Percentiles rank a stretch among this genome's conserved stretches.
These are phyloP conservation scores for Peronospora belbahrii DNA, from an alignment of 352 stramenopile genomes.

Conservation along the genomic window DNA sequence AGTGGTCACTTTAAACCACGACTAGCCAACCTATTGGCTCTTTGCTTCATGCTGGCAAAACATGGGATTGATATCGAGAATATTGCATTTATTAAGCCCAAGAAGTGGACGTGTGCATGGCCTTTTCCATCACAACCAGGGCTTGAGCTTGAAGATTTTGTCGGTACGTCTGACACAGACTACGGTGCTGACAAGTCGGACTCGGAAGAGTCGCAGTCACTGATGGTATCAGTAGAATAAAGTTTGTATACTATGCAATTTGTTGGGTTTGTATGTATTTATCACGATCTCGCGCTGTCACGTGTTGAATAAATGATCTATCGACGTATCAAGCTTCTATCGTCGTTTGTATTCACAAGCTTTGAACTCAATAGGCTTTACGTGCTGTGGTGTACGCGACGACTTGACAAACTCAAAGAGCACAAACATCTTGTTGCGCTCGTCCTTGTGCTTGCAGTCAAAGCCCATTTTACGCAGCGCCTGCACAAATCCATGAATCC, in stretches of 20 bases:
- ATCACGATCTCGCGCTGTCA: background rate
- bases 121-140: constrained; percentile 35
- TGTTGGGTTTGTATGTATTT: constrained; percentile 1
- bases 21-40: constrained; percentile 35
- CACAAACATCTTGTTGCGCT: constrained; percentile 84
- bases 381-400: constrained; percentile 35
- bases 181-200: constrained; percentile 36
- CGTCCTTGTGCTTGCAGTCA: constrained; percentile 62
- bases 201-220: constrained; percentile 22
- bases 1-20: constrained; percentile 70
- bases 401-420: constrained; percentile 79
- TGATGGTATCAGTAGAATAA: constrained; percentile 12
- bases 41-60: constrained; percentile 32
- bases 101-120: constrained; percentile 61
- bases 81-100: constrained; percentile 55
- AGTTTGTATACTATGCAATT: constrained; percentile 1
- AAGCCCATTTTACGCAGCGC: constrained; percentile 58
- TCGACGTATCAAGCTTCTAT: too few species aligned
- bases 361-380: constrained; percentile 64
- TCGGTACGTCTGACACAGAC: constrained; percentile 34
- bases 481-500: constrained; percentile 56
- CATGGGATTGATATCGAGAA: constrained; percentile 33
- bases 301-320: too few species aligned
- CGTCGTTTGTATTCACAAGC: constrained; percentile 80
- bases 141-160: constrained; percentile 36